Conservation (phyloP, 1,139 yeast genomes). For the Arxiozyma heterogenica region DNA sequence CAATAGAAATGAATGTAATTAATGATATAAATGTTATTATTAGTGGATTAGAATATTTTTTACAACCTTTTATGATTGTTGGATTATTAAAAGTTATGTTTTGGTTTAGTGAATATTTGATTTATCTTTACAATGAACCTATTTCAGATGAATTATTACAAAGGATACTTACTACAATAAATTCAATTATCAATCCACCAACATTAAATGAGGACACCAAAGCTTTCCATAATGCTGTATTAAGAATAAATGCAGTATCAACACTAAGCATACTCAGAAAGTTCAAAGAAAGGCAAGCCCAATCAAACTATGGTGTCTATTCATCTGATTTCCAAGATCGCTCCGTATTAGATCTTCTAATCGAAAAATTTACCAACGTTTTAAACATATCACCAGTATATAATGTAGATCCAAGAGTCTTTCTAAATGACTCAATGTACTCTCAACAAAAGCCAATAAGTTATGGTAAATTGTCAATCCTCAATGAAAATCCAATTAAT, state of each 20-base stretch:
- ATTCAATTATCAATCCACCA: slow-evolving; percentile 22
- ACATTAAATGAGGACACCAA: slow-evolving; percentile 27
- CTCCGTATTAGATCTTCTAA: slow-evolving; percentile 22
- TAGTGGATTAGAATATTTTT: slow-evolving; percentile 56
- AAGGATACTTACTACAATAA: slow-evolving; percentile 19
- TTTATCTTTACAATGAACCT: slow-evolving; percentile 15
- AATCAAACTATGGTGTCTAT: slow-evolving; percentile 27
- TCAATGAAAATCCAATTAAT: slow-evolving; percentile 26
- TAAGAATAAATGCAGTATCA: slow-evolving; percentile 24
- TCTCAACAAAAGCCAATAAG: slow-evolving; percentile 26
- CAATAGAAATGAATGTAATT: slow-evolving; percentile 44
- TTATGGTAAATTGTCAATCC: slow-evolving; percentile 20
- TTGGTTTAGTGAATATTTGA: slow-evolving; percentile 27
- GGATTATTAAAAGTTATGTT: slow-evolving; percentile 27
- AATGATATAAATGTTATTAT: slow-evolving; percentile 34
- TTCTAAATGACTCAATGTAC: slow-evolving; percentile 19
- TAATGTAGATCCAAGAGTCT: slow-evolving; percentile 23
- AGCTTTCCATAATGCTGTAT: slow-evolving; percentile 23
- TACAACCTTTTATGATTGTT: slow-evolving; percentile 43
- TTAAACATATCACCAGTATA: slow-evolving; percentile 23
- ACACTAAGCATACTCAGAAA: slow-evolving; percentile 21
- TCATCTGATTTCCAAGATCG: slow-evolving; percentile 26
- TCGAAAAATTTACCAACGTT: slow-evolving; percentile 18
- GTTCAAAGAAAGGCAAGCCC: slow-evolving; percentile 17
- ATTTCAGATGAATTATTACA: slow-evolving; percentile 16